Percentiles rank a stretch among this genome's conserved stretches.
phyloP scores from a whole-genome alignment of 2,329 filamentous ascomycete species.

The Penicillium sclerotigenum region DNA sequence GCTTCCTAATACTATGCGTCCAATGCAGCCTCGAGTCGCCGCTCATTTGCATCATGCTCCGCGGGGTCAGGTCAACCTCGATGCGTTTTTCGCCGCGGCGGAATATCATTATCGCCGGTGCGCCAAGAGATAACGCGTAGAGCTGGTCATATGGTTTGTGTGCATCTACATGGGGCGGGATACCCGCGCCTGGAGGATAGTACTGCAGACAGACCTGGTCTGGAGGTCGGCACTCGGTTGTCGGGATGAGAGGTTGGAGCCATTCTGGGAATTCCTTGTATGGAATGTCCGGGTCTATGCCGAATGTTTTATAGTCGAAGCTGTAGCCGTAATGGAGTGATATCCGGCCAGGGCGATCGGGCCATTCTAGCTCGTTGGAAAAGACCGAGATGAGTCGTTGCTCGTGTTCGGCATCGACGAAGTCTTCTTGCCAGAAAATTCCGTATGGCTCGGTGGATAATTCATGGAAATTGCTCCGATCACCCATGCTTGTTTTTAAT shows the following conservation, averaged over 20 bases:
- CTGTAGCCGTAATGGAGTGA: constrained; percentile 58
- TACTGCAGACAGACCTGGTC: constrained; percentile 61
- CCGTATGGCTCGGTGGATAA: constrained; percentile 26
- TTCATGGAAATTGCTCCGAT: constrained; percentile 19
- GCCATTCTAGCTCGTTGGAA: constrained; percentile 48
- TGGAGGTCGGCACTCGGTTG: constrained; percentile 44
- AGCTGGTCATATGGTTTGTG: constrained; percentile 47
- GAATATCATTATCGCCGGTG: constrained; percentile 34
- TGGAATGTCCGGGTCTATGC: constrained; percentile 50
- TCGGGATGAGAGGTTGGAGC: constrained; percentile 50
- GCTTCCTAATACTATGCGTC: constrained; percentile 55
- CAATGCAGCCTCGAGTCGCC: constrained; percentile 53
- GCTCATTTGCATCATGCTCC: constrained; percentile 53
- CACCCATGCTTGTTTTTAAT: not conserved
- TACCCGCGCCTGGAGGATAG: constrained; percentile 59
- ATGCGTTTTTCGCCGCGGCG: constrained; percentile 30
- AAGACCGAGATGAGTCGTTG: constrained; percentile 46
- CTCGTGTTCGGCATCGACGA: constrained; percentile 49
- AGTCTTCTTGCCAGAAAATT: constrained; percentile 46
- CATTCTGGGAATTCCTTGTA: constrained; percentile 53
- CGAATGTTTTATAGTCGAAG: constrained; percentile 59
- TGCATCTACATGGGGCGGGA: constrained; percentile 61
- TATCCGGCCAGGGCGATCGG: constrained; percentile 45
- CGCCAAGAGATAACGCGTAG: constrained; percentile 34
- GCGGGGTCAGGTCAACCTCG: constrained; percentile 49